Conservation (phyloP, 805 yeast species). For the Metschnikowia cerradonensis region DNA sequence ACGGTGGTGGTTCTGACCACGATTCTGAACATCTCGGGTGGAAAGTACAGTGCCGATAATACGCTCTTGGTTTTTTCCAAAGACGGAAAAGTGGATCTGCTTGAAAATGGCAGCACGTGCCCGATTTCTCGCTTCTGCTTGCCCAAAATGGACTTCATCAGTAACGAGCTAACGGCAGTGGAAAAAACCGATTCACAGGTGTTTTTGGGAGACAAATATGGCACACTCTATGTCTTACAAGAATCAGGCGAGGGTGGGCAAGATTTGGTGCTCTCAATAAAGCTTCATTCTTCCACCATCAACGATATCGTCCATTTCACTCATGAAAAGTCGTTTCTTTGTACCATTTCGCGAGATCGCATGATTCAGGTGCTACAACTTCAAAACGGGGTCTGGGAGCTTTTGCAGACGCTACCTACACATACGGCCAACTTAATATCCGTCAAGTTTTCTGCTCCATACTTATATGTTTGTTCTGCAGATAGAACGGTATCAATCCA, state of each 20-base stretch:
- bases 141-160: background rate
- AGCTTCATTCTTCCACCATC: conserved; percentile 51
- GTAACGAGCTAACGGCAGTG: conserved; percentile 39
- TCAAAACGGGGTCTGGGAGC: conserved; percentile 38
- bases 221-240: conserved; percentile 31
- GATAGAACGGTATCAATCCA: conserved; percentile 61
- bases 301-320: conserved; percentile 41
- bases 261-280: conserved; percentile 23
- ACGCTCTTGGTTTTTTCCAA: conserved; percentile 20
- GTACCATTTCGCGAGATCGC: conserved; percentile 56
- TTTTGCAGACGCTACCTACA: conserved; percentile 55
- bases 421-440: conserved; percentile 53
- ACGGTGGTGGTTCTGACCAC: background rate
- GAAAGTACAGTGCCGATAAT: conserved; percentile 5
- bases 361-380: conserved; percentile 53
- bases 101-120: background rate
- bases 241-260: background rate
- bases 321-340: conserved; percentile 25
- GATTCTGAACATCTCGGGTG: conserved; percentile 3
- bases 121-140: background rate
- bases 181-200: conserved; percentile 31
- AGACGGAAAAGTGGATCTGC: conserved; percentile 17
- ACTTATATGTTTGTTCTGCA: conserved; percentile 52
- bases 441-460: conserved; percentile 26
- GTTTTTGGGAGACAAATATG: conserved; percentile 49